Percentiles rank a stretch among this genome's conserved stretches.
phyloP scores from a whole-genome alignment of 2,329 filamentous ascomycete genomes.

The Bretziella fagacearum region DNA sequence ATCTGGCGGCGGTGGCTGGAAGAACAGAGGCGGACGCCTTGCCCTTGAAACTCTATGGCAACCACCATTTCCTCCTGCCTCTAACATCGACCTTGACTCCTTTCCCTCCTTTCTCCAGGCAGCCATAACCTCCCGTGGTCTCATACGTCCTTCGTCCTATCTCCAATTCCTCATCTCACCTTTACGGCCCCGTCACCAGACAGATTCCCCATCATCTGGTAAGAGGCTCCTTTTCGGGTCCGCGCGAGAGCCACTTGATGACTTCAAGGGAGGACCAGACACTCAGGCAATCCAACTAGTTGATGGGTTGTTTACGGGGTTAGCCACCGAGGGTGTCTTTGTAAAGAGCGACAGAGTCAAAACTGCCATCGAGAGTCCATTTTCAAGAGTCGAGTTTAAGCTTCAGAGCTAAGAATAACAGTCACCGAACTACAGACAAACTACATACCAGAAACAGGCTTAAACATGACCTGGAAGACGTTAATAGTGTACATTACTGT shows the following conservation, averaged over 20 bases:
- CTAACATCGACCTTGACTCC: constrained; percentile 21
- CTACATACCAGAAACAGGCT: no score
- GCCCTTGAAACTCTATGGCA: constrained; percentile 48
- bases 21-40: constrained; percentile 58
- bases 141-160: constrained; percentile 44
- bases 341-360: constrained; percentile 15
- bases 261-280: background rate
- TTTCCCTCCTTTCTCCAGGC: constrained; percentile 16
- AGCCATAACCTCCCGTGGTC: constrained; percentile 22
- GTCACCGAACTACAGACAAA: constrained; percentile 40
- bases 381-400: background rate
- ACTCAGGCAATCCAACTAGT: background rate
- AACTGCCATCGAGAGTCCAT: constrained; percentile 13
- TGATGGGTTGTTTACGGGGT: constrained; percentile 39
- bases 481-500: no score
- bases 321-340: constrained; percentile 44
- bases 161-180: constrained; percentile 47
- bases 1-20: constrained; percentile 75
- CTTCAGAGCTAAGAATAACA: constrained; percentile 35
- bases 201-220: constrained; percentile 11
- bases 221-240: constrained; percentile 23
- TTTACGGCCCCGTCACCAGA: constrained; percentile 12
- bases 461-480: no score
- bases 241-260: constrained; percentile 10
- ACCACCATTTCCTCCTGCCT: constrained; percentile 16